Conservation (phyloP, 306 rosid species). For the Sesbania bispinosa region DNA sequence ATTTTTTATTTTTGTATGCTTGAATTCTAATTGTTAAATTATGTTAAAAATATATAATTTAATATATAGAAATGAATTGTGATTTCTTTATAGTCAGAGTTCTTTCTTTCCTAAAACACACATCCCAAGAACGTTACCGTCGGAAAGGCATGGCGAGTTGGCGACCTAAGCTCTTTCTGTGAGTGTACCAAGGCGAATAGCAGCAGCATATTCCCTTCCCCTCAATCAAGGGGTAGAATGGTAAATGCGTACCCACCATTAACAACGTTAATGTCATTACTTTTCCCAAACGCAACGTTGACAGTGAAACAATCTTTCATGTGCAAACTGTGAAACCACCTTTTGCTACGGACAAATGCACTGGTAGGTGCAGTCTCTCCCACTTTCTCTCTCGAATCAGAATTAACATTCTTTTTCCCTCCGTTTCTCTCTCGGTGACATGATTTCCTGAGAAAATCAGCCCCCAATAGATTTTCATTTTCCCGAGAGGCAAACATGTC, state of each 20-base stretch:
- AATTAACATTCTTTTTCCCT: not conserved
- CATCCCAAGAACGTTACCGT: not conserved
- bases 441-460: constrained; percentile 14
- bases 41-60: too few relatives aligned
- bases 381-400: not conserved
- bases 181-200: not conserved
- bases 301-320: not conserved
- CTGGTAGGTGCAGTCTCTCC: not conserved
- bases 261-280: constrained; percentile 18
- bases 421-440: not conserved
- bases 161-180: not conserved
- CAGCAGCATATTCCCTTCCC: constrained; percentile 21
- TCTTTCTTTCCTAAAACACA: too few relatives aligned
- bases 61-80: too few relatives aligned
- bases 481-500: constrained; percentile 54
- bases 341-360: not conserved
- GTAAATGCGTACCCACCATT: not conserved
- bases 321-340: constrained; percentile 7
- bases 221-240: constrained; percentile 21
- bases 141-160: not conserved
- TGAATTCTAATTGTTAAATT: too few relatives aligned
- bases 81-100: too few relatives aligned
- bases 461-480: not conserved
- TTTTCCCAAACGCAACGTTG: constrained; percentile 40
- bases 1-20: too few relatives aligned